A percentile compares a stretch with the other conserved stretches of the same genome.
These are phyloP conservation scores for Clavispora vitiphila DNA, from an alignment of 805 yeast species.

Conservation along the genomic window DNA sequence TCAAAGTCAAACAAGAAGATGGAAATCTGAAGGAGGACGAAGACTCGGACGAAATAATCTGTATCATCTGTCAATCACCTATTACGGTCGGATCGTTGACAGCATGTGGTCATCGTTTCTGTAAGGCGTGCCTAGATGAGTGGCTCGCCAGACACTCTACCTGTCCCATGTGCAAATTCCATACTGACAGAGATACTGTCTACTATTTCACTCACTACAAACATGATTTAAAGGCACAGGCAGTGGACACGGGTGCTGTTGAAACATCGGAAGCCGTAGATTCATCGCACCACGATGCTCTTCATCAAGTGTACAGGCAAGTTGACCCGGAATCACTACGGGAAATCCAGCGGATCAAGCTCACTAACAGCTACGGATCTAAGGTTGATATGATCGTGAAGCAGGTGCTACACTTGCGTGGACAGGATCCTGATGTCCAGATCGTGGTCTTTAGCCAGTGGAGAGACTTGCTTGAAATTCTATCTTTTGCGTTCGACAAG, in stretches of 20 bases:
- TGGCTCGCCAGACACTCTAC: slow-evolving; percentile 58
- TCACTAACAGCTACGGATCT: slow-evolving; percentile 59
- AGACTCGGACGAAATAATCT: slow-evolving; percentile 42
- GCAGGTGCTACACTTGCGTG: slow-evolving; percentile 60
- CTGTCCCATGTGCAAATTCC: slow-evolving; percentile 81
- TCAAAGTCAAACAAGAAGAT: slow-evolving; percentile 4
- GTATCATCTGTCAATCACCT: slow-evolving; percentile 73
- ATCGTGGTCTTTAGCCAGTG: slow-evolving; percentile 89
- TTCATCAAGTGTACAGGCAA: slow-evolving; percentile 37
- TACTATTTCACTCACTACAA: slow-evolving; percentile 65
- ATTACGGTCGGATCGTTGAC: slow-evolving; percentile 77
- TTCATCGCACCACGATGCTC: slow-evolving; percentile 10
- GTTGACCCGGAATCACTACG: slow-evolving; percentile 37
- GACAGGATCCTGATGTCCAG: slow-evolving; percentile 59
- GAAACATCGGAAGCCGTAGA: slow-evolving; percentile 1
- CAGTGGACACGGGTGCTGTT: slow-evolving; percentile 26
- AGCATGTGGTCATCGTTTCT: slow-evolving; percentile 89
- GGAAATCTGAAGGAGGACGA: slow-evolving; percentile 6
- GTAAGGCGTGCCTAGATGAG: slow-evolving; percentile 69
- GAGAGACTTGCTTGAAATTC: slow-evolving; percentile 63
- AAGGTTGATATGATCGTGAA: slow-evolving; percentile 80
- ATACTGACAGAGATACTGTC: slow-evolving; percentile 45
- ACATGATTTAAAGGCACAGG: slow-evolving; percentile 45
- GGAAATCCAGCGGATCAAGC: slow-evolving; percentile 36
- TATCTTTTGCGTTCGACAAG: slow-evolving; percentile 60